A percentile compares a stretch with the other conserved stretches of the same genome.
phyloP scores from a whole-genome alignment of 495 filamentous ascomycete genomes.

The Cudoniella acicularis region DNA sequence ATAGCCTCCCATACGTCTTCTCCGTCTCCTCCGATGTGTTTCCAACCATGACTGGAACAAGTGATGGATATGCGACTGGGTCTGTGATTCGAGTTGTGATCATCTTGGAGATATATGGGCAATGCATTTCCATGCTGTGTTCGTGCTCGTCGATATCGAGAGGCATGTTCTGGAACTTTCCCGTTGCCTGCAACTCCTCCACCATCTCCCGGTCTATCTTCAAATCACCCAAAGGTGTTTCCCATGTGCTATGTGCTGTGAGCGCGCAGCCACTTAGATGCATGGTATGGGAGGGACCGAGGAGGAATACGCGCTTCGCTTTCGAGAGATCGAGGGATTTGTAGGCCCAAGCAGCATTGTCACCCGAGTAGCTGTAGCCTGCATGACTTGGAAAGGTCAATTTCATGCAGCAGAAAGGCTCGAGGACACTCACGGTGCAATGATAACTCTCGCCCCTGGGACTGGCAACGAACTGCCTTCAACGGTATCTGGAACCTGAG shows the following conservation, averaged over 20 bases:
- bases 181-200: constrained; percentile 55
- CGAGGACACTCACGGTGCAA: constrained; percentile 77
- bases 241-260: constrained; percentile 69
- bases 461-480: constrained; percentile 62
- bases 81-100: constrained; percentile 52
- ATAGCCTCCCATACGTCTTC: constrained; percentile 59
- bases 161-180: constrained; percentile 73
- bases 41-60: constrained; percentile 90
- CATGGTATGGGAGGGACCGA: constrained; percentile 90
- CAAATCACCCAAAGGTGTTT: constrained; percentile 81
- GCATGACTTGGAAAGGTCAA: constrained; percentile 66
- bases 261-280: constrained; percentile 76
- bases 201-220: constrained; percentile 67
- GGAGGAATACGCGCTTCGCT: constrained; percentile 86
- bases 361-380: constrained; percentile 92
- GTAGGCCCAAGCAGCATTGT: constrained; percentile 94
- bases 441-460: constrained; percentile 78
- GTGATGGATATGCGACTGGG: constrained; percentile 55
- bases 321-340: constrained; percentile 80
- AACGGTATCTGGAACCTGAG: constrained; percentile 61
- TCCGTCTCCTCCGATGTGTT: constrained; percentile 63
- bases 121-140: constrained; percentile 95
- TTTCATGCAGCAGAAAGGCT: background rate
- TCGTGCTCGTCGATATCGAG: constrained; percentile 71
- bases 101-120: constrained; percentile 90